Evolutionary conservation across 2,329 filamentous ascomycete genomes (phyloP).

Genomic region (Ceratocystiopsis sp.): DNA sequence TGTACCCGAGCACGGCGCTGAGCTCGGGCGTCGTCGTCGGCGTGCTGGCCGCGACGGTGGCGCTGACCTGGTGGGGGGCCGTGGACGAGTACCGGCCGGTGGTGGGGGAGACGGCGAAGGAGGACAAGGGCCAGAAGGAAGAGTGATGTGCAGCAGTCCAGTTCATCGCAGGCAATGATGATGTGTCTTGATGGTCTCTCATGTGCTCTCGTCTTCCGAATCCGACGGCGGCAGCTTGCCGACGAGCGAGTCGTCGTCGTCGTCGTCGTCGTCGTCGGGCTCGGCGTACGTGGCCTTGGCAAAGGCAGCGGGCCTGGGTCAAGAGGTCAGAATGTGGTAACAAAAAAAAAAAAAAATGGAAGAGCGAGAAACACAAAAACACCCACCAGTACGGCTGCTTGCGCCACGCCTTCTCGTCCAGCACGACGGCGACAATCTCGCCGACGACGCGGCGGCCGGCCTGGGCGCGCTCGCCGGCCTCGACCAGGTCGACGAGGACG

Average conservation of each 20-base stretch:
- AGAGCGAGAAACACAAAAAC: no score
- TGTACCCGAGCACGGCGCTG: constrained; percentile 57
- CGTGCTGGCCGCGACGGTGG: constrained; percentile 50
- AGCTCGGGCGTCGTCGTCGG: constrained; percentile 50
- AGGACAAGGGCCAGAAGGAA: constrained; percentile 8
- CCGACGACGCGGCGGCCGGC: constrained; percentile 65
- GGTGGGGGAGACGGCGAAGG: constrained; percentile 3
- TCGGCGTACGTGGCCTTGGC: constrained; percentile 31
- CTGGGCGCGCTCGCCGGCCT: constrained; percentile 41
- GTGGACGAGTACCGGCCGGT: constrained; percentile 21
- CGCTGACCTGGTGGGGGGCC: constrained; percentile 42
- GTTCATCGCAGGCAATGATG: no score
- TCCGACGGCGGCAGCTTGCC: constrained; percentile 76
- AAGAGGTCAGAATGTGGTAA: no score
- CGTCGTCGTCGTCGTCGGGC: constrained; percentile 24
- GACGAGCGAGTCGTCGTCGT: constrained; percentile 60
- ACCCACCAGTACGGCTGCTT: constrained; percentile 65
- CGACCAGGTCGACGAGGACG: constrained; percentile 53
- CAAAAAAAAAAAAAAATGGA: no score
- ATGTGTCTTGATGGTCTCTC: constrained; percentile 11
- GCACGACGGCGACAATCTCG: constrained; percentile 83
- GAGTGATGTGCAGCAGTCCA: no score
- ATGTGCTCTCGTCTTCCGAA: constrained; percentile 46
- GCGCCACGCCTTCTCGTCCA: constrained; percentile 82
- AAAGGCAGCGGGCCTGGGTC: constrained; percentile 54